Evolutionary conservation across 345 rosid species (phyloP).

Genomic region (Sapria himalayana): DNA sequence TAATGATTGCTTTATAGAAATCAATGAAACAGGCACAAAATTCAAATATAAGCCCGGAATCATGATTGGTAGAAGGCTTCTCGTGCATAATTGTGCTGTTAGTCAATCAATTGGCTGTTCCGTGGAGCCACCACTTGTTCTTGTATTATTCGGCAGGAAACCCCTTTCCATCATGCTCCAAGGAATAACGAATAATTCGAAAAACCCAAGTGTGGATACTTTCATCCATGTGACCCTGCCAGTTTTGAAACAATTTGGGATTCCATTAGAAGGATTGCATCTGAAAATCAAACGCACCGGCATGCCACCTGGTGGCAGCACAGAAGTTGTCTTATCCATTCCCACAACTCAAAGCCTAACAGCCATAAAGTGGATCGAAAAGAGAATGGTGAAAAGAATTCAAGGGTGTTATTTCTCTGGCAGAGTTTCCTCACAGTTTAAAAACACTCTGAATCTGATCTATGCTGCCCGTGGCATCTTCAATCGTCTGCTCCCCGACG

Average conservation of each 20-base stretch:
- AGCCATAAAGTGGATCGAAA: constrained; percentile 57
- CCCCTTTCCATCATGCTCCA: constrained; percentile 39
- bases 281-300: constrained; percentile 67
- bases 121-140: constrained; percentile 60
- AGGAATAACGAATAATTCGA: constrained; percentile 74
- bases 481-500: constrained; percentile 73
- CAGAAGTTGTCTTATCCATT: constrained; percentile 51
- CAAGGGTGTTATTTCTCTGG: constrained; percentile 67
- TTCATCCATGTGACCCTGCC: constrained; percentile 49
- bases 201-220: constrained; percentile 66
- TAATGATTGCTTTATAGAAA: constrained; percentile 48
- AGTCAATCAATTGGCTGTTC: constrained; percentile 69
- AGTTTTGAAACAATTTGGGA: constrained; percentile 46
- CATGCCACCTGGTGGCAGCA: constrained; percentile 62
- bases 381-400: constrained; percentile 83
- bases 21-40: constrained; percentile 65
- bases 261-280: constrained; percentile 55
- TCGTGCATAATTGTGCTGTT: constrained; percentile 50
- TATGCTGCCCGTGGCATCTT: constrained; percentile 82
- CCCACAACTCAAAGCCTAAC: constrained; percentile 32
- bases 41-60: constrained; percentile 69
- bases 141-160: constrained; percentile 56
- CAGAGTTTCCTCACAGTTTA: constrained; percentile 51
- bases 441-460: constrained; percentile 56
- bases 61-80: constrained; percentile 55